Conservation (phyloP, 2,329 filamentous ascomycete genomes). For the Penicillium sumatraense region DNA sequence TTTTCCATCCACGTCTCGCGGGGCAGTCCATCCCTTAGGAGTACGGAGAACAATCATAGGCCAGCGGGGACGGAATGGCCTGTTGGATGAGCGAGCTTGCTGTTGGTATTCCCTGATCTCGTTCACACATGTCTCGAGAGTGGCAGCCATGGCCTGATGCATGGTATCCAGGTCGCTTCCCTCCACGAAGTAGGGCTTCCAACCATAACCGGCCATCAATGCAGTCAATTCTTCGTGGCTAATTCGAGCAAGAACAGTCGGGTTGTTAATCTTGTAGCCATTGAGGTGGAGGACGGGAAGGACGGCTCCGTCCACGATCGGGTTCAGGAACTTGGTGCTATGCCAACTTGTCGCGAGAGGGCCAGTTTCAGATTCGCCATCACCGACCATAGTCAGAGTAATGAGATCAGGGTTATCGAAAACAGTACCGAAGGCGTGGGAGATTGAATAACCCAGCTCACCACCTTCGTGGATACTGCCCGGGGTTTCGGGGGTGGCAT, state of each 20-base stretch:
- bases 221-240: slow-evolving; percentile 72
- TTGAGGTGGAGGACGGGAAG: slow-evolving; percentile 79
- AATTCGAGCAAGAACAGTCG: slow-evolving; percentile 73
- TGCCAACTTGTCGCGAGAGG: slow-evolving; percentile 81
- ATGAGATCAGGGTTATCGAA: slow-evolving; percentile 77
- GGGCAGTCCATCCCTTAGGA: slow-evolving; percentile 80
- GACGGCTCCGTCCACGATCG: slow-evolving; percentile 76
- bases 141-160: slow-evolving; percentile 82
- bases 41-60: slow-evolving; percentile 78
- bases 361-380: slow-evolving; percentile 81
- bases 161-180: slow-evolving; percentile 73
- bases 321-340: slow-evolving; percentile 81
- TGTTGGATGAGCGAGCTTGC: slow-evolving; percentile 70
- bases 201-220: slow-evolving; percentile 75
- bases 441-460: slow-evolving; percentile 80
- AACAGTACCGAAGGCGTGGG: slow-evolving; percentile 77
- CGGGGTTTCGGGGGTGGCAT: slow-evolving; percentile 78
- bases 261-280: slow-evolving; percentile 85
- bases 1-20: slow-evolving; percentile 71
- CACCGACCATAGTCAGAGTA: slow-evolving; percentile 76
- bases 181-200: slow-evolving; percentile 80
- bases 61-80: slow-evolving; percentile 73
- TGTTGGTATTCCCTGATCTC: slow-evolving; percentile 74
- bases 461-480: slow-evolving; percentile 79
- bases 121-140: slow-evolving; percentile 71